Base-by-base conservation (phyloP, 108 stramenopile species). In the Epithemia pelagica region DNA sequence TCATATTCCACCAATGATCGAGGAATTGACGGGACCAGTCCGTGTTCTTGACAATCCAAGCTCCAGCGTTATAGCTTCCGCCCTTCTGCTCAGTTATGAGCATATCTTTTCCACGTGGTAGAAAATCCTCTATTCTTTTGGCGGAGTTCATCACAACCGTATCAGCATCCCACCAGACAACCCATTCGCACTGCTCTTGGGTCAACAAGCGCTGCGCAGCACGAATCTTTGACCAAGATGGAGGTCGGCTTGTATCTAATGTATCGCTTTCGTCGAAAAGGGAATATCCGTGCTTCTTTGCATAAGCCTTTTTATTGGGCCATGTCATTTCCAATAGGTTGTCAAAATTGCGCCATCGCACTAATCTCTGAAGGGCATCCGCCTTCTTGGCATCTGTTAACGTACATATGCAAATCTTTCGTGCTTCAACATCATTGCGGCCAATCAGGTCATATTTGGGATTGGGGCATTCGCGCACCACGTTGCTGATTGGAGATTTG, bases 61-160 rank as follows among this genome's bases (percentile, higher is more conserved):
- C 73, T 2, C 73, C 73, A 2, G 73, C 60, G 61, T 74, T 74
- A 66, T 54, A 67, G 20, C 54, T 28, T 1, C 66, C 66, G 1
- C 26, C 22, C 53, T 74, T 60, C 22, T 74, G 62, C 19, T 24
- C 29, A 2, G 66, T 61, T 3, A 74, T 24, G 1, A 74, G 0
- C 33, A 74, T 62, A 62, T 67, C 66, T 26, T 62, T 62, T 28
- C 59, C 60, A 0, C 63, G 53, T 22, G 73, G 73, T 52, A 74
- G 67, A 63, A 73, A 73, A 5, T 67, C 73, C 60, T 67, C 61
- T 0, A 74, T 32, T 19, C 66, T 52, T 52, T 59, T 81, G 22
- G 77, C 72, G 22, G 80, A 78, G 66, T 84, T 73, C 66, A 84
- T 77, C 59, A 84, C 78, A 32, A 81, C 78, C 0, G 76, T 78